Evolutionary conservation across 495 filamentous ascomycete genomes (phyloP), one percentile per base, ranked within the genome.

Genomic region (Jackrogersella multiformis): DNA sequence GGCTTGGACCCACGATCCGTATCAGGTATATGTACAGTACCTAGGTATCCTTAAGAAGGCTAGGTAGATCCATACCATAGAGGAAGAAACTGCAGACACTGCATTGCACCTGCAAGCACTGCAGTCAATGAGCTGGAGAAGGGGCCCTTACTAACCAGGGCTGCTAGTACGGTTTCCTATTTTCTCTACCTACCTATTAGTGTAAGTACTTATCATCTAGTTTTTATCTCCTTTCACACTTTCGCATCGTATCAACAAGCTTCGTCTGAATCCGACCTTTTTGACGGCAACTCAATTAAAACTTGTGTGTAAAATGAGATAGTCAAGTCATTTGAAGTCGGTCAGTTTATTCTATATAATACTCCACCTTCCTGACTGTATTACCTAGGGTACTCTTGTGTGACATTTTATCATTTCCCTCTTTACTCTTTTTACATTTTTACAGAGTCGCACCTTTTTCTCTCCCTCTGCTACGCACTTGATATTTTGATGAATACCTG

Each of bases 11-110:
- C 53, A 57, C 24, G 21, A 9, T 49, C 44, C 42, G 56, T 59
- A 59, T 51, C 38, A 49, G 18, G 34, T 41, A 56, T 41, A 56
- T n/a, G 58, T 26, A 53, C 24, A 10, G 55, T 42, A 39, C n/a
- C n/a, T n/a, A n/a, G n/a, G n/a, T n/a, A n/a, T n/a, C n/a, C n/a
- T n/a, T n/a, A n/a, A n/a, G n/a, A n/a, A n/a, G n/a, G n/a, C n/a
- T n/a, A n/a, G 44, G 44, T 32, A 41, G n/a, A 21, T 30, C 35
- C 36, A 41, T 45, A 45, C 30, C 30, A 26, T 32, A 42, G 10
- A 15, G 35, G 39, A 42, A 42, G 15, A n/a, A 42, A n/a, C 15
- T 42, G 15, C 39, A 42, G 13, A 10, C n/a, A n/a, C n/a, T n/a
- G n/a, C n/a, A n/a, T n/a, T n/a, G n/a, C n/a, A n/a, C n/a, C n/a